Evolutionary conservation across 169 alveolate species (phyloP).

Genomic region (Plasmodium yoelii): DNA sequence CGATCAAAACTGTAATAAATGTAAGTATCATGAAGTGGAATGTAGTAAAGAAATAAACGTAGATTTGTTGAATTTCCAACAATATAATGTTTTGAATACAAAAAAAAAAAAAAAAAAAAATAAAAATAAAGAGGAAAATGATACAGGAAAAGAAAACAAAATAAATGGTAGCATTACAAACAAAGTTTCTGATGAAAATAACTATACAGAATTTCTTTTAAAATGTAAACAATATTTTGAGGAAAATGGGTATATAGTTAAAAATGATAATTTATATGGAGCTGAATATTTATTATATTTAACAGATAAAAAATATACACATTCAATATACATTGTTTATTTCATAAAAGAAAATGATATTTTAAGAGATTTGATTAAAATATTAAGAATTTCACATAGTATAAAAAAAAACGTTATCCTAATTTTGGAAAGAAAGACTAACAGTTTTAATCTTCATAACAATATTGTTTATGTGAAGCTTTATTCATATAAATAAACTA

Average conservation of each 20-base stretch:
- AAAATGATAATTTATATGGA: conserved; percentile 49
- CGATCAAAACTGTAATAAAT: conserved; percentile 48
- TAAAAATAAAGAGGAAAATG: neutral
- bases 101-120: neutral
- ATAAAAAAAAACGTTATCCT: conserved; percentile 62
- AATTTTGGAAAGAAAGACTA: conserved; percentile 4
- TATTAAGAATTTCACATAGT: conserved; percentile 32
- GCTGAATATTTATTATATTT: conserved; percentile 60
- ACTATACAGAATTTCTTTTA: neutral
- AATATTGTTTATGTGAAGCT: conserved; percentile 29
- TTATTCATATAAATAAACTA: conserved; percentile 21
- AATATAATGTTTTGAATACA: neutral
- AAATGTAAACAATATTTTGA: conserved; percentile 37
- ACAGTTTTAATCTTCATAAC: conserved; percentile 1
- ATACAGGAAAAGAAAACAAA: neutral
- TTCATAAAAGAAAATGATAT: conserved; percentile 8
- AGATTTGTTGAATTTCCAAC: conserved; percentile 54
- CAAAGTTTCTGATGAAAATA: neutral
- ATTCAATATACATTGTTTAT: conserved; percentile 58
- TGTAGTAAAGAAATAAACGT: conserved; percentile 12
- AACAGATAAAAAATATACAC: conserved; percentile 44
- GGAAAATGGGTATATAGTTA: conserved; percentile 19
- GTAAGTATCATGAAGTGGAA: neutral
- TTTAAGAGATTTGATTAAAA: conserved; percentile 37
- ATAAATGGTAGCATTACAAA: neutral